phyloP scores from a whole-genome alignment of 129 eudicot genomes.

The Helichrysum umbraculigerum region DNA sequence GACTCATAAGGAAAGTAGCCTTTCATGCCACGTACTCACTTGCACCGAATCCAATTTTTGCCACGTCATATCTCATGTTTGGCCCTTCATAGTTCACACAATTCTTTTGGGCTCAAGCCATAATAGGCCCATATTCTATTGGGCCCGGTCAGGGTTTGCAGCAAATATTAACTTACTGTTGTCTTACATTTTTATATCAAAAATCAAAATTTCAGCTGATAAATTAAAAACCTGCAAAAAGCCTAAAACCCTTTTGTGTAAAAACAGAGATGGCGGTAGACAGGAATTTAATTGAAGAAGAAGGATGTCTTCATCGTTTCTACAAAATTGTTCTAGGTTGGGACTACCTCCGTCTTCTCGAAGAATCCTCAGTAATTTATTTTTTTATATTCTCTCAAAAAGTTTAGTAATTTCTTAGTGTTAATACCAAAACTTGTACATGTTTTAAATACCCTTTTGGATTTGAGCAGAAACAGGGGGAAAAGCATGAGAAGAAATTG shows the following conservation, averaged over 20 bases:
- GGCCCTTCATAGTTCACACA: neutral
- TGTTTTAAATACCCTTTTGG: neutral
- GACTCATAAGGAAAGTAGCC: neutral
- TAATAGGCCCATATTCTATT: neutral
- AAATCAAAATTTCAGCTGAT: neutral
- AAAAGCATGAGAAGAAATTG: constrained; percentile 33
- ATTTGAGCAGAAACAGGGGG: constrained; percentile 32
- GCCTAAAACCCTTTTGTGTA: constrained; percentile 13
- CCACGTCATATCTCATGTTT: neutral
- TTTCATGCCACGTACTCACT: neutral
- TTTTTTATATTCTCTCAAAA: neutral
- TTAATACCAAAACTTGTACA: neutral
- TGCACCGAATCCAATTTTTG: neutral
- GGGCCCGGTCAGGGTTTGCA: neutral
- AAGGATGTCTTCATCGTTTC: constrained; percentile 60
- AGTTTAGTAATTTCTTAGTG: neutral
- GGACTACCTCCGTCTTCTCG: constrained; percentile 63
- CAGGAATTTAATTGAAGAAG: constrained; percentile 55
- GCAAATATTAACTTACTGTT: neutral
- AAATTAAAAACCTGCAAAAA: neutral
- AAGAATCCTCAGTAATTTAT: constrained; percentile 41
- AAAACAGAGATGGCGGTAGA: constrained; percentile 65
- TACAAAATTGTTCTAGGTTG: constrained; percentile 84
- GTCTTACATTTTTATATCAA: neutral
- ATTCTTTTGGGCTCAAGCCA: neutral